These are phyloP conservation scores for Fusarium proliferatum DNA, from an alignment of 2,329 filamentous ascomycete species.

Conservation along the genomic window DNA sequence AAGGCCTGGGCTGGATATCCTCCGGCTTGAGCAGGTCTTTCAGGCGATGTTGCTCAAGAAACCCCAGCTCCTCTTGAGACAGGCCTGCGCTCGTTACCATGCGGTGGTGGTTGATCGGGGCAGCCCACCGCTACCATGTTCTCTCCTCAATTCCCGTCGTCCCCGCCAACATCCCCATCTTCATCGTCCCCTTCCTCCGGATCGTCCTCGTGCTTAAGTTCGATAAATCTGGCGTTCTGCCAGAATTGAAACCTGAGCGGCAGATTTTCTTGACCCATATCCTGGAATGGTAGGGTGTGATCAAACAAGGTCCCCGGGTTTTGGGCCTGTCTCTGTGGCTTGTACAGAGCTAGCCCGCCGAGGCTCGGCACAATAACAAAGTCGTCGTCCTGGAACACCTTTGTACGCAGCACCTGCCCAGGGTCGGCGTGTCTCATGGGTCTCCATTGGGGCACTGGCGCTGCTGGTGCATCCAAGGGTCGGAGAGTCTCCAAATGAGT, in stretches of 20 bases:
- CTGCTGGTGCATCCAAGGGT: background rate
- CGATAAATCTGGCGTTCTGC: background rate
- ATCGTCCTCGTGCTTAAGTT: background rate
- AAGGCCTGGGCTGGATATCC: no score
- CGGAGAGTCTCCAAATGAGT: conserved; percentile 11
- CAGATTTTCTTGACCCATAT: background rate
- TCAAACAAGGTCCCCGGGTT: background rate
- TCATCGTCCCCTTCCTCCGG: background rate
- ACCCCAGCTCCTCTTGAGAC: background rate
- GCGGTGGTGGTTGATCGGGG: background rate
- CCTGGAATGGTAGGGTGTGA: background rate
- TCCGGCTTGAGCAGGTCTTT: no score
- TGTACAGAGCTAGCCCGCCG: conserved; percentile 16
- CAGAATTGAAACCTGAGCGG: background rate
- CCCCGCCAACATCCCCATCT: background rate
- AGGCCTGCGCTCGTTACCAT: background rate
- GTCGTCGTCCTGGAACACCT: conserved; percentile 33
- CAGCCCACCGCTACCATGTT: background rate
- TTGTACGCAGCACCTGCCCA: background rate
- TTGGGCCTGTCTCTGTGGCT: background rate
- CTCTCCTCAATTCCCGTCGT: background rate
- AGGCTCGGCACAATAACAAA: conserved; percentile 24
- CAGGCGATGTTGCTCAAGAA: background rate
- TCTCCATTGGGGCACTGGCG: background rate
- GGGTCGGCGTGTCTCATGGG: background rate